Conservation (phyloP, 2,329 filamentous ascomycete species). For the Beauveria medogensis region DNA sequence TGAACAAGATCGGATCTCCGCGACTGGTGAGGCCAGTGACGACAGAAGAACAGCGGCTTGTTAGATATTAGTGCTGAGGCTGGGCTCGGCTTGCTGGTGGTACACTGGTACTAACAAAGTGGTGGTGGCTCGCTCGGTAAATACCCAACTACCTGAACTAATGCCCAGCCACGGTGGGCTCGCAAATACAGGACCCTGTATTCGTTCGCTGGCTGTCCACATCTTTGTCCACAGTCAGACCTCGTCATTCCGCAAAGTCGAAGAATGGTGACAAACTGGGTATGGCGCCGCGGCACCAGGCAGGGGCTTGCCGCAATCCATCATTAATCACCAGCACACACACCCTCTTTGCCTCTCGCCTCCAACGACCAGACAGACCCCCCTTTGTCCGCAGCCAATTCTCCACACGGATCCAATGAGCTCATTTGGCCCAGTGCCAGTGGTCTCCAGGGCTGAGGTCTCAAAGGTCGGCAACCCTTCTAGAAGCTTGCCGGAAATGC, state of each 20-base stretch:
- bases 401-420: slow-evolving; percentile 7
- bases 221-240: not conserved
- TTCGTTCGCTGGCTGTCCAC: not conserved
- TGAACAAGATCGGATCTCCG: slow-evolving; percentile 10
- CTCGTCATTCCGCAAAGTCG: not conserved
- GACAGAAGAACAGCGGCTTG: not conserved
- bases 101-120: not conserved
- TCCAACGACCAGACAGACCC: not conserved
- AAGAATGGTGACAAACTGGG: slow-evolving; percentile 7
- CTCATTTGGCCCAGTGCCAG: not conserved
- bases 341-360: not conserved
- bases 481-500: slow-evolving; percentile 9
- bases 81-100: not conserved
- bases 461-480: not conserved
- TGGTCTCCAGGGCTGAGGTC: slow-evolving; percentile 2
- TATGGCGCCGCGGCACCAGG: not conserved
- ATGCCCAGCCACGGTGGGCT: not conserved
- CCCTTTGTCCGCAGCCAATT: not conserved
- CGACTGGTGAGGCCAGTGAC: slow-evolving; percentile 8
- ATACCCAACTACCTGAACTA: too few relatives aligned
- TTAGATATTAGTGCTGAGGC: too few relatives aligned
- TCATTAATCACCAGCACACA: not conserved
- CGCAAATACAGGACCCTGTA: not conserved
- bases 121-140: not conserved
- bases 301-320: not conserved